Evolutionary conservation across 192 early-diverging fungal species (phyloP).

Genomic region (Chytriomyces sp.): DNA sequence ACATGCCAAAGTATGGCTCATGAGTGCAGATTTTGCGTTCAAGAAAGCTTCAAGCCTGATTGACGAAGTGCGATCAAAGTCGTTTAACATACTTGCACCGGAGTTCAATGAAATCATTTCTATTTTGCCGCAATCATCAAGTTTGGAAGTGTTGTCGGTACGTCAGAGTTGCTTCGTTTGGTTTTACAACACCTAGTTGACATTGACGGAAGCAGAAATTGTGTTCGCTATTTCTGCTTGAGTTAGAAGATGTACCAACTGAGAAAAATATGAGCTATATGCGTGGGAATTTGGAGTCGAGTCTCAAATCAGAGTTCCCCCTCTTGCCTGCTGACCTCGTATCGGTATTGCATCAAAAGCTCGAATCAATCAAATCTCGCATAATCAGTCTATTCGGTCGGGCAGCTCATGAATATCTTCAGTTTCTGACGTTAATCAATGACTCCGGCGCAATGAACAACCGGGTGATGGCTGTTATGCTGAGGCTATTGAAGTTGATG

Average conservation of each 20-base stretch:
- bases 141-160: background rate
- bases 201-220: background rate
- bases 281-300: no score
- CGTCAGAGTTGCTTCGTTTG: background rate
- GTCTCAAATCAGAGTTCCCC: no score
- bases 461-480: background rate
- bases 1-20: constrained; percentile 64
- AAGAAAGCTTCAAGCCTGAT: constrained; percentile 58
- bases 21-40: constrained; percentile 60
- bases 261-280: no score
- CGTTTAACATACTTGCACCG: background rate
- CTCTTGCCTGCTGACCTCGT: background rate
- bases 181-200: background rate
- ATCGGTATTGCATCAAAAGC: background rate
- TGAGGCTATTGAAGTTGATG: constrained; percentile 53
- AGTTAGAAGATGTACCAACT: no score
- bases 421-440: background rate
- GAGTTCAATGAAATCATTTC: constrained; percentile 55
- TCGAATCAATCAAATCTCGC: background rate
- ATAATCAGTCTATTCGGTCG: background rate
- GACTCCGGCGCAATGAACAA: background rate
- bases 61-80: constrained; percentile 32
- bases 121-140: constrained; percentile 56
- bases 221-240: no score
- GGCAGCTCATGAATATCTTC: background rate